These are phyloP conservation scores for Citrus mangshanensis DNA, from an alignment of 345 rosid genomes.

Conservation along the genomic window DNA sequence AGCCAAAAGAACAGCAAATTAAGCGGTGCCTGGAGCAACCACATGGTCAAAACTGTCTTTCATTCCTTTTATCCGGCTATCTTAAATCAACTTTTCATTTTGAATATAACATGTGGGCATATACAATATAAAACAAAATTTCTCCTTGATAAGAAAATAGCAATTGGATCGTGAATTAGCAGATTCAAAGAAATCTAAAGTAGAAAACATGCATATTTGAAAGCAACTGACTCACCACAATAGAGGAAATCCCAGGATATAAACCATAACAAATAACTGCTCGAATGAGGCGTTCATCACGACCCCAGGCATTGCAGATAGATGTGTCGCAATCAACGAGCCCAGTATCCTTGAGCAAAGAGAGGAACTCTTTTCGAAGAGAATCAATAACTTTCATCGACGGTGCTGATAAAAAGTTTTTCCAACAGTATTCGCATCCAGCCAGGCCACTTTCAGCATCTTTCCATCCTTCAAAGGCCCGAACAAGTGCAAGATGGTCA, in stretches of 20 bases:
- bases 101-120: background rate
- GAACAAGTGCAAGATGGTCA: slow-evolving; percentile 86
- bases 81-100: background rate
- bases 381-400: slow-evolving; percentile 91
- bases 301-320: slow-evolving; percentile 49
- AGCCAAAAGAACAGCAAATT: background rate
- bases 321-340: slow-evolving; percentile 56
- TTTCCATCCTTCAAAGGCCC: slow-evolving; percentile 87
- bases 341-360: slow-evolving; percentile 74
- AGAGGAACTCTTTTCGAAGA: slow-evolving; percentile 76
- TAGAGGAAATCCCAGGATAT: slow-evolving; percentile 82
- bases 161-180: background rate
- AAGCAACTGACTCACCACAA: slow-evolving; percentile 60
- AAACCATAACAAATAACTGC: slow-evolving; percentile 88
- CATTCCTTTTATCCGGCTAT: background rate
- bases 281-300: slow-evolving; percentile 58
- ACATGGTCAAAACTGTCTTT: background rate
- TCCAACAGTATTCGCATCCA: slow-evolving; percentile 91
- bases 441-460: slow-evolving; percentile 67
- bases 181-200: background rate
- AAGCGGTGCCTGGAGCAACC: background rate
- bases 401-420: slow-evolving; percentile 75
- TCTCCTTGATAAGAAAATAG: background rate
- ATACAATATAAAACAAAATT: background rate
- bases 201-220: background rate